Percentiles rank a stretch among this genome's conserved stretches.
phyloP scores from a whole-genome alignment of 345 rosid genomes.

The Melaleuca quinquenervia region DNA sequence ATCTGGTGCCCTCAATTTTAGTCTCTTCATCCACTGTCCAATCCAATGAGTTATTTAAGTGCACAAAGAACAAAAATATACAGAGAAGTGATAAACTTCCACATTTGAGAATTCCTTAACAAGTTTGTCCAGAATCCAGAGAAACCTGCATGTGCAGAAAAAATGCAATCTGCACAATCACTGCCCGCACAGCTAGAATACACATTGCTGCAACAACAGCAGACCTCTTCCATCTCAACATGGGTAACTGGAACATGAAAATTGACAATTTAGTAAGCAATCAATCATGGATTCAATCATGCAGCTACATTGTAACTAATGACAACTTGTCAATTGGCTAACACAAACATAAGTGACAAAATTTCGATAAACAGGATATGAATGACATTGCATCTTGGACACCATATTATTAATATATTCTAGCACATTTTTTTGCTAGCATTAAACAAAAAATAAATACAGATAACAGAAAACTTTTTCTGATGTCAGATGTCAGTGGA shows the following conservation, averaged over 20 bases:
- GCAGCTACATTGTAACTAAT: neutral
- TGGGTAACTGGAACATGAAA: conserved; percentile 52
- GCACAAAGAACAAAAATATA: neutral
- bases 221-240: conserved; percentile 89
- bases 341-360: neutral
- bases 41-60: neutral
- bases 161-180: conserved; percentile 86
- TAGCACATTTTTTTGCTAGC: neutral
- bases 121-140: neutral
- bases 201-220: conserved; percentile 94
- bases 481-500: neutral
- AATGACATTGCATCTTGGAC: neutral
- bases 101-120: neutral
- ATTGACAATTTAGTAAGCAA: neutral
- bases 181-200: conserved; percentile 89
- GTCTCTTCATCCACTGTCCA: neutral
- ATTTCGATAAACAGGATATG: neutral
- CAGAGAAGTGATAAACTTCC: neutral
- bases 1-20: neutral
- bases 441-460: neutral
- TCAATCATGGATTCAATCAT: neutral
- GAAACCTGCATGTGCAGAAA: conserved; percentile 83
- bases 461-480: neutral
- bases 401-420: neutral
- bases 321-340: neutral